Percentiles rank a stretch among this genome's conserved stretches.
Evolutionary conservation across 768 basidiomycete species (phyloP).

Genomic region (Termitomyces sp.): DNA sequence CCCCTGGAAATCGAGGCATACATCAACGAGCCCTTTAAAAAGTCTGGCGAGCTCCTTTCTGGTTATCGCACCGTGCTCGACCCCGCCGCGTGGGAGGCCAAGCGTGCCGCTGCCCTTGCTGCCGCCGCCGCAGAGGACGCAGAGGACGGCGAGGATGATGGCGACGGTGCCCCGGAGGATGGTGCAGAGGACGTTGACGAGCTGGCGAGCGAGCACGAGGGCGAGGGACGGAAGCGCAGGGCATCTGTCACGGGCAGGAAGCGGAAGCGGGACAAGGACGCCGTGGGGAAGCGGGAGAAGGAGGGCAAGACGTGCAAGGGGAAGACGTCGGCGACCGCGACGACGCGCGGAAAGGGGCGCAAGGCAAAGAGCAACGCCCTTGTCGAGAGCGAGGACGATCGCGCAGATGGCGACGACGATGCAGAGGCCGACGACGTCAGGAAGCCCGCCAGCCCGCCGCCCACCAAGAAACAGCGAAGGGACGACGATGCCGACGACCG

Average conservation of each 20-base stretch:
- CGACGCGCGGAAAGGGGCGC: constrained; percentile 37
- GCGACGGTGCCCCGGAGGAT: constrained; percentile 53
- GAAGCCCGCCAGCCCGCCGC: constrained; percentile 53
- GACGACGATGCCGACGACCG: constrained; percentile 60
- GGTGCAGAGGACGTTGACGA: constrained; percentile 49
- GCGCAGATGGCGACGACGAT: constrained; percentile 28
- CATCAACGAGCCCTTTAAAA: constrained; percentile 73
- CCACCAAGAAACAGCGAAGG: constrained; percentile 56
- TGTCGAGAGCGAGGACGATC: constrained; percentile 69
- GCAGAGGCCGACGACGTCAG: constrained; percentile 32
- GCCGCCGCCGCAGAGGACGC: neutral
- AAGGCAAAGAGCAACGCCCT: constrained; percentile 43
- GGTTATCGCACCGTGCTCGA: constrained; percentile 72
- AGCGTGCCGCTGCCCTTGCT: constrained; percentile 19
- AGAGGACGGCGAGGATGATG: constrained; percentile 20
- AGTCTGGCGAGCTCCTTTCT: constrained; percentile 64
- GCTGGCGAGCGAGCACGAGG: constrained; percentile 38
- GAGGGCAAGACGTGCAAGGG: neutral
- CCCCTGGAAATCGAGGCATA: constrained; percentile 79
- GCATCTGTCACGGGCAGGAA: constrained; percentile 38
- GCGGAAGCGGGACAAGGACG: constrained; percentile 56
- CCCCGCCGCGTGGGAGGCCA: constrained; percentile 51
- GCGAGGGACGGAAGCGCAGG: constrained; percentile 54
- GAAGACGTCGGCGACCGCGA: constrained; percentile 21
- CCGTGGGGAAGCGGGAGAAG: constrained; percentile 22